A percentile compares a stretch with the other conserved stretches of the same genome.
Evolutionary conservation across 768 basidiomycete species (phyloP).

Genomic region (Trametes villosa): DNA sequence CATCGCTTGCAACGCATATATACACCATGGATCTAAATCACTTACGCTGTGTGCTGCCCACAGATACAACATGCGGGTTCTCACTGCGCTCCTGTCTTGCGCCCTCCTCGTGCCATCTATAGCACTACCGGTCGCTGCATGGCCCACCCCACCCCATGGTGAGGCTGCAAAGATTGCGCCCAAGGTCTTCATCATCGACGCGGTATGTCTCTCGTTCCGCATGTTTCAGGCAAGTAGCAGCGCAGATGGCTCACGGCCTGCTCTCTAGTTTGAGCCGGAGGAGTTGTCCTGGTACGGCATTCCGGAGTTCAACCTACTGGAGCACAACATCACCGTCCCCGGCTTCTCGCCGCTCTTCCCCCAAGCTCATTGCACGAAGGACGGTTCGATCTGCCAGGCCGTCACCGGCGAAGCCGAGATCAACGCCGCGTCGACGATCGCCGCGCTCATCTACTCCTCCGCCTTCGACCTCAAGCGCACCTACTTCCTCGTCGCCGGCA

Average conservation of each 20-base stretch:
- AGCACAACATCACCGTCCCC: conserved; percentile 41
- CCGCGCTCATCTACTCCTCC: conserved; percentile 38
- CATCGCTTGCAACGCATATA: no score
- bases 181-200: conserved; percentile 7
- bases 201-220: background rate
- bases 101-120: no score
- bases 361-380: conserved; percentile 39
- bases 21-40: no score
- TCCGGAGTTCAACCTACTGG: conserved; percentile 37
- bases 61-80: no score
- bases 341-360: conserved; percentile 46
- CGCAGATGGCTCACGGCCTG: background rate
- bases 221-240: no score
- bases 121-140: no score
- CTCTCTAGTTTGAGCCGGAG: conserved; percentile 20
- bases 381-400: conserved; percentile 42
- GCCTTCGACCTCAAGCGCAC: conserved; percentile 43
- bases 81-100: no score
- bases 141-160: no score
- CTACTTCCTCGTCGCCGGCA: conserved; percentile 48
- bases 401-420: conserved; percentile 46
- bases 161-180: no score
- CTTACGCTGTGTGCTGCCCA: no score
- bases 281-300: conserved; percentile 27
- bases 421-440: conserved; percentile 42